Conservation (phyloP, 2,329 filamentous ascomycete genomes). For the Stenocarpella maydis region DNA sequence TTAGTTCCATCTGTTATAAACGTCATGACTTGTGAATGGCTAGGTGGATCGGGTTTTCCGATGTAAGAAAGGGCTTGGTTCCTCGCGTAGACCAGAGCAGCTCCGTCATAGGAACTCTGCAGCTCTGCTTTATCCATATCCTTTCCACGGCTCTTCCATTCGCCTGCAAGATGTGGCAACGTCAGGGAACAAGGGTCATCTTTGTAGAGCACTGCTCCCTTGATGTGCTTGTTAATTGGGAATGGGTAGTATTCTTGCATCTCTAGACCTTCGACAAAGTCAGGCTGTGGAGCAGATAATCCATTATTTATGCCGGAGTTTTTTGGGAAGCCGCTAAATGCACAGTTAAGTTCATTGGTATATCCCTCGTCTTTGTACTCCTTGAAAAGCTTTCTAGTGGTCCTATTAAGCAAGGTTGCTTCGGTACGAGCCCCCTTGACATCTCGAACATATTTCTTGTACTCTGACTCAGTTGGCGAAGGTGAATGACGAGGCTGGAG, state of each 20-base stretch:
- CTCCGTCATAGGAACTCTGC: slow-evolving; percentile 40
- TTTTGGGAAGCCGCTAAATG: slow-evolving; percentile 37
- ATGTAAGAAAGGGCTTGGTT: slow-evolving; percentile 40
- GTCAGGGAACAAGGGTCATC: slow-evolving; percentile 37
- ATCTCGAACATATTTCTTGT: not conserved
- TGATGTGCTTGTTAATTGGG: slow-evolving; percentile 18
- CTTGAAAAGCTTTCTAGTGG: not conserved
- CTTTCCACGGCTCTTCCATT: slow-evolving; percentile 36
- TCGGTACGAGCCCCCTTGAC: not conserved
- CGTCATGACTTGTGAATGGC: slow-evolving; percentile 39
- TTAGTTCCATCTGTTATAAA: slow-evolving; percentile 42
- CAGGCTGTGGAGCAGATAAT: slow-evolving; percentile 41
- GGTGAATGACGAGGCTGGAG: not conserved
- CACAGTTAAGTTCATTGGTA: not conserved
- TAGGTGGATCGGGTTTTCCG: slow-evolving; percentile 34
- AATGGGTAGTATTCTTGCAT: not conserved
- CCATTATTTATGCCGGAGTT: slow-evolving; percentile 42
- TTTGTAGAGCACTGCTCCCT: slow-evolving; percentile 38
- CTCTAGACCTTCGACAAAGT: slow-evolving; percentile 40
- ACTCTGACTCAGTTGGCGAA: not conserved
- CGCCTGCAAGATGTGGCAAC: slow-evolving; percentile 42
- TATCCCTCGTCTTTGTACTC: not conserved
- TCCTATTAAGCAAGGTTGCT: not conserved
- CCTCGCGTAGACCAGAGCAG: slow-evolving; percentile 41
- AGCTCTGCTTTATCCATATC: slow-evolving; percentile 31